Evolutionary conservation across 345 rosid genomes (phyloP).

Genomic region (Barbarea vulgaris): DNA sequence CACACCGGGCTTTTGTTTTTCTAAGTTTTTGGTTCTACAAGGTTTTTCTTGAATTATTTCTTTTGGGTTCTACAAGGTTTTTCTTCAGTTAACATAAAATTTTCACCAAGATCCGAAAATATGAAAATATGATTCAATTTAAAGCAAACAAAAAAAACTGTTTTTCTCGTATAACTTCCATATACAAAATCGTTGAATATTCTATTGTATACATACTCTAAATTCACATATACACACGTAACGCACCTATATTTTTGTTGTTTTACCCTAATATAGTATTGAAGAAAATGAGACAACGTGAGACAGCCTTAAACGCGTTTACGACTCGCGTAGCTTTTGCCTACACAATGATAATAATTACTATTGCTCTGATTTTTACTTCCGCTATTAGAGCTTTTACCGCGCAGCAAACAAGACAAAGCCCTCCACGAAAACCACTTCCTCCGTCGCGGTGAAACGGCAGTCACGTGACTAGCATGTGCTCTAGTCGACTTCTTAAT

Average conservation of each 20-base stretch:
- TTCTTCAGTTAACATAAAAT: background rate
- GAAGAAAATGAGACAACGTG: background rate
- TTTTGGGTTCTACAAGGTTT: too few species aligned
- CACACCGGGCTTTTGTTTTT: background rate
- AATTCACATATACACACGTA: constrained; percentile 10
- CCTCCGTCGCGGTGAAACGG: constrained; percentile 41
- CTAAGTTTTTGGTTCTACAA: background rate
- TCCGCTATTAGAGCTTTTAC: constrained; percentile 30
- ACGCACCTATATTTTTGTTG: background rate
- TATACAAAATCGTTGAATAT: constrained; percentile 29
- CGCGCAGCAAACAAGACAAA: constrained; percentile 42
- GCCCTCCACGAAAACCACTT: constrained; percentile 58
- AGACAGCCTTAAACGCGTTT: constrained; percentile 41
- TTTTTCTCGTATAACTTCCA: constrained; percentile 24
- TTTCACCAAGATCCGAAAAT: background rate
- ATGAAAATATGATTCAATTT: background rate
- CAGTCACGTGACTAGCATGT: constrained; percentile 44
- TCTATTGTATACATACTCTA: constrained; percentile 27
- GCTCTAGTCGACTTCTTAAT: constrained; percentile 45
- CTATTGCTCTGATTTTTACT: constrained; percentile 44
- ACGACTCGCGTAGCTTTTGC: constrained; percentile 44
- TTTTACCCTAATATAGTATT: constrained; percentile 1
- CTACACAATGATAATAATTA: constrained; percentile 46
- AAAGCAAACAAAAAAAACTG: background rate
- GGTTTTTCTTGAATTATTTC: background rate